A percentile compares a stretch with the other conserved stretches of the same genome.
Evolutionary conservation across 2,329 filamentous ascomycete genomes (phyloP).

Genomic region (Cladophialophora yegresii): DNA sequence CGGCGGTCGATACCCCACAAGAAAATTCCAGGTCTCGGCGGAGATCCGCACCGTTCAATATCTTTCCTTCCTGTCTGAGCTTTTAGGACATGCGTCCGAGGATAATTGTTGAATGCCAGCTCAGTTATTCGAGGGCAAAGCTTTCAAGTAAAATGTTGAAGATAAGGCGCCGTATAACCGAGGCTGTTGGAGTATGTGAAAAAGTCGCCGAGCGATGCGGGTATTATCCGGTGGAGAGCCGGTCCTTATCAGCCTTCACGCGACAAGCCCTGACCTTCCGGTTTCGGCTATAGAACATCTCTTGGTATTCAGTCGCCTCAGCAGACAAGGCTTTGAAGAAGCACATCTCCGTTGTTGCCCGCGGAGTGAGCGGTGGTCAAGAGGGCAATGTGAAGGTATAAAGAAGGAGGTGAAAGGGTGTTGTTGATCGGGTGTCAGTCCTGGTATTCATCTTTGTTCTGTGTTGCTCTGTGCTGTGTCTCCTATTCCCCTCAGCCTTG

Average conservation of each 20-base stretch:
- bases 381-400: constrained; percentile 6
- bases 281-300: neutral
- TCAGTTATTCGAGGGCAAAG: neutral
- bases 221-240: neutral
- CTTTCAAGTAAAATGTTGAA: neutral
- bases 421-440: neutral
- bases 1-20: neutral
- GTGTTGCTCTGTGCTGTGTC: neutral
- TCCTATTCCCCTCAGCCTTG: constrained; percentile 12
- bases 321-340: neutral
- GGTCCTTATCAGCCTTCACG: neutral
- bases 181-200: neutral
- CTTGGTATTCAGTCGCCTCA: neutral
- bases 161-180: neutral
- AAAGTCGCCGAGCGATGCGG: neutral
- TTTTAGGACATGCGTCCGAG: neutral
- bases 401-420: neutral
- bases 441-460: neutral
- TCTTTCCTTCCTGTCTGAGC: neutral
- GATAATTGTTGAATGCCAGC: neutral
- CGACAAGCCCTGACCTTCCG: neutral
- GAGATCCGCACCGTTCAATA: neutral
- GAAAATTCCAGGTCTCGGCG: neutral
- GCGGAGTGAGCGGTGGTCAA: neutral
- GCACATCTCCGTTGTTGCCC: constrained; percentile 7